A percentile compares a stretch with the other conserved stretches of the same genome.
Conservation (phyloP, 352 stramenopile genomes). For the Albugo laibachii region DNA sequence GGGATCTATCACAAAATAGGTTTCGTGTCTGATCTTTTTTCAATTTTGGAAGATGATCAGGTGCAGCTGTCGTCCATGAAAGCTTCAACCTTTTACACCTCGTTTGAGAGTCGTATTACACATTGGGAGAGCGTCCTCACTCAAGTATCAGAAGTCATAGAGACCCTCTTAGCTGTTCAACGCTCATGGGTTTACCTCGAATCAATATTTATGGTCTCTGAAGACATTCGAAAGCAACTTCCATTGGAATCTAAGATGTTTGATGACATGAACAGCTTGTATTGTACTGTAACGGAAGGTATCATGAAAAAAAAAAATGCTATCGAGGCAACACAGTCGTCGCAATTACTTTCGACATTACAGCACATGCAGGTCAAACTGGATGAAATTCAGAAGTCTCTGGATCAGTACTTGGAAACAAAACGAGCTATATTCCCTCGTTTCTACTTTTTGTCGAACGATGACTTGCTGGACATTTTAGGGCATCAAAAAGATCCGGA, state of each 20-base stretch:
- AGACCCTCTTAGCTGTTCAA: slow-evolving; percentile 83
- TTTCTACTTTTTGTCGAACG: slow-evolving; percentile 94
- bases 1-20: slow-evolving; percentile 85
- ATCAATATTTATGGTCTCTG: slow-evolving; percentile 86
- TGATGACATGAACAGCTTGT: slow-evolving; percentile 87
- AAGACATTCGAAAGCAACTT: slow-evolving; percentile 89
- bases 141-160: slow-evolving; percentile 59
- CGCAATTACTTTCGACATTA: slow-evolving; percentile 61
- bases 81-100: slow-evolving; percentile 91
- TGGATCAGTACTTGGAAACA: slow-evolving; percentile 88
- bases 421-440: slow-evolving; percentile 86
- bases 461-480: slow-evolving; percentile 91
- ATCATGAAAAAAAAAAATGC: slow-evolving; percentile 88
- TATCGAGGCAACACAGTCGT: slow-evolving; percentile 81
- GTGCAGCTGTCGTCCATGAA: slow-evolving; percentile 86
- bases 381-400: slow-evolving; percentile 86
- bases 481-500: slow-evolving; percentile 82
- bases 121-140: slow-evolving; percentile 85
- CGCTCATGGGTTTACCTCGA: slow-evolving; percentile 94
- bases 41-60: slow-evolving; percentile 88
- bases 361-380: slow-evolving; percentile 83
- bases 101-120: slow-evolving; percentile 81
- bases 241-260: slow-evolving; percentile 83
- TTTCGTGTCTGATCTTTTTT: slow-evolving; percentile 81
- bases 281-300: slow-evolving; percentile 76